These are phyloP conservation scores for Colletotrichum lini DNA, from an alignment of 2,329 filamentous ascomycete species.

Conservation along the genomic window DNA sequence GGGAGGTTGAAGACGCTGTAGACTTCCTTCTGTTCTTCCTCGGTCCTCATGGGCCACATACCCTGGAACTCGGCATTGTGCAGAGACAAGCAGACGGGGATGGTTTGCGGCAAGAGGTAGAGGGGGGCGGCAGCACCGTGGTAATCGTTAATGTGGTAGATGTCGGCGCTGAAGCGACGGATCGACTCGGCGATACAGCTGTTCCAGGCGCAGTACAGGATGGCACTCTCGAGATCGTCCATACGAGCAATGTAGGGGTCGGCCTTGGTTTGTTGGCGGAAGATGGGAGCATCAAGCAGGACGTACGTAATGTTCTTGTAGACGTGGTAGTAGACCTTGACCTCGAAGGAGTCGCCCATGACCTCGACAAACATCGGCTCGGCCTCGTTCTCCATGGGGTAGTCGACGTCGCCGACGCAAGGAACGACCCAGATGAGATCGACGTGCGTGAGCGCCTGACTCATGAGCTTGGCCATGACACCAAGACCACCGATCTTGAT, in stretches of 20 bases:
- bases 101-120: conserved; percentile 73
- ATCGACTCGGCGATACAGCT: conserved; percentile 77
- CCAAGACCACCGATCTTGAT: conserved; percentile 80
- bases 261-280: conserved; percentile 73
- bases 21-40: conserved; percentile 73
- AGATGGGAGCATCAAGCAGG: conserved; percentile 76
- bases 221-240: conserved; percentile 78
- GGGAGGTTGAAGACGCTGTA: conserved; percentile 76
- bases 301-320: conserved; percentile 78
- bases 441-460: conserved; percentile 74
- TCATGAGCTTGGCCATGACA: conserved; percentile 80
- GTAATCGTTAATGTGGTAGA: conserved; percentile 79
- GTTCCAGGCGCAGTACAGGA: conserved; percentile 81
- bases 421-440: conserved; percentile 77
- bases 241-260: conserved; percentile 78
- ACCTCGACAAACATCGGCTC: conserved; percentile 75
- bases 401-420: conserved; percentile 74
- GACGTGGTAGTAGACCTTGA: conserved; percentile 75
- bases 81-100: conserved; percentile 74
- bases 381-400: conserved; percentile 70
- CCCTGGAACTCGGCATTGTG: conserved; percentile 81
- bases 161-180: conserved; percentile 72
- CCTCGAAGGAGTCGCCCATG: conserved; percentile 71
- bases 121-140: conserved; percentile 75
- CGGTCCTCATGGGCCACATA: conserved; percentile 76